Evolutionary conservation across 2,329 filamentous ascomycete genomes (phyloP), one percentile per base, ranked within the genome.

Genomic region (Blumeria graminis): DNA sequence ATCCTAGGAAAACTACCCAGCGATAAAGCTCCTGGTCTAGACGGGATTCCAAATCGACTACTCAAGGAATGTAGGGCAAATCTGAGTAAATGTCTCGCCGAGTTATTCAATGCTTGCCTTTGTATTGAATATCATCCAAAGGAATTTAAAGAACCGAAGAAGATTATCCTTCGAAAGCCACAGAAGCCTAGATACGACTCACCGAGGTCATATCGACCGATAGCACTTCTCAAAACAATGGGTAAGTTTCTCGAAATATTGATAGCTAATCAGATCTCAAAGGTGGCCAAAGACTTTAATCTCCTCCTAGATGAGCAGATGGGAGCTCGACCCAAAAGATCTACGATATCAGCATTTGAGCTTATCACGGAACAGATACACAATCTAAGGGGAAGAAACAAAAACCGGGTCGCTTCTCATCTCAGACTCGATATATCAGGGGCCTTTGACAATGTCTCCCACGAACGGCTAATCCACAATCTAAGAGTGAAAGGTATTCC

Each of bases 111-210:
- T 32, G 10, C 33, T 1, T 53, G 50, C 14, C 34, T 53, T 35
- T 33, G 33, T 6, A 6, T 38, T 16, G 34, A 11, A 53, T 53
- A 53, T 18, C 50, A 53, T 14, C 50, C 50, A n/a, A 53, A 38
- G 22, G 34, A 53, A 18, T 55, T 55, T 18, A 55, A 41, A 41
- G 52, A 41, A 32, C 43, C 52, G n/a, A 41, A 8, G 3, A 41
- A 9, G 14, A 55, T 41, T 28, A 10, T 55, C 5, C 22, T 55
- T 9, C 6, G 35, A 32, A 41, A 41, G 18, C 52, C 36, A 41
- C 52, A 55, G 36, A 55, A 55, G 16, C 52, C 36, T 11, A 55
- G 52, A 28, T 41, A 55, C 36, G 16, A 55, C 22, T 41, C 52
- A 28, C 16, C 36, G n/a, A 55, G 43, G 18, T 18, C 16, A 6